Conservation (phyloP, 306 rosid species). For the Castanea sativa region DNA sequence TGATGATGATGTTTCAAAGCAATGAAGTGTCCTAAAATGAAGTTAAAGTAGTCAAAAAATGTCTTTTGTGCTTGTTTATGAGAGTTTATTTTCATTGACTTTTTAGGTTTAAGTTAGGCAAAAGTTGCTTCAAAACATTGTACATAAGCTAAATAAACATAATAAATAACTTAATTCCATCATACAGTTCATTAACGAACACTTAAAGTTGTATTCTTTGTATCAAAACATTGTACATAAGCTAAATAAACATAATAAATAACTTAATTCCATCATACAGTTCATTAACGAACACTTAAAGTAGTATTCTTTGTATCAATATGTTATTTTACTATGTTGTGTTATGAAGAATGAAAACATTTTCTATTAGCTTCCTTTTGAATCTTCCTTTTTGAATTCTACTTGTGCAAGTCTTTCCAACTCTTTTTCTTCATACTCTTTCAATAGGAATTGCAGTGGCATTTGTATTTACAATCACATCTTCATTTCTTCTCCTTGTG, state of each 20-base stretch:
- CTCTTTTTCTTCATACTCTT: background rate
- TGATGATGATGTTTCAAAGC: background rate
- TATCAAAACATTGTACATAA: no score
- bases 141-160: no score
- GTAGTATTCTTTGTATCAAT: background rate
- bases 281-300: no score
- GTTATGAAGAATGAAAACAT: background rate
- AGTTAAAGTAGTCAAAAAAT: background rate
- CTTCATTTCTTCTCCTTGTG: conserved; percentile 57
- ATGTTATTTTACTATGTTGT: background rate
- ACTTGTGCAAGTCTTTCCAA: background rate
- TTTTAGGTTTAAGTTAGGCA: no score
- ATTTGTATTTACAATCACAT: conserved; percentile 79
- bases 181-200: no score
- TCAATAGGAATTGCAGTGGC: conserved; percentile 77
- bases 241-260: no score
- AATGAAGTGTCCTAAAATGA: background rate
- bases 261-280: no score
- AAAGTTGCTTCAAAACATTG: no score
- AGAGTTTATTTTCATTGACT: no score
- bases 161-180: no score
- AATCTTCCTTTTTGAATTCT: background rate
- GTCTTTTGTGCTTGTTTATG: background rate
- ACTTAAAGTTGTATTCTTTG: no score
- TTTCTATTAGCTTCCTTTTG: background rate